These are phyloP conservation scores for Aureobasidium sp. DNA, from an alignment of 2,329 filamentous ascomycete species.

Conservation along the genomic window DNA sequence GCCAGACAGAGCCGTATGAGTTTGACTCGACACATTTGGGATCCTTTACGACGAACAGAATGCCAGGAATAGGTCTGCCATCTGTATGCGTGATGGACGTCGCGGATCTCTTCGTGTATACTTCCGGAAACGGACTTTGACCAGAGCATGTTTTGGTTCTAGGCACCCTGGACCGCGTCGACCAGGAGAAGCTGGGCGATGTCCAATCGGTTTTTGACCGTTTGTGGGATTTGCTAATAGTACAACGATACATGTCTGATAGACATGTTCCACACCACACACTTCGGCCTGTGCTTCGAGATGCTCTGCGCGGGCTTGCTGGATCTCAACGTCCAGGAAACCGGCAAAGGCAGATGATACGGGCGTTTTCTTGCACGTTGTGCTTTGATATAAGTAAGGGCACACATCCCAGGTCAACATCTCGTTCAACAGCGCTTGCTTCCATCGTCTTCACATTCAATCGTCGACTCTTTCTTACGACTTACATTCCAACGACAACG, in stretches of 20 bases:
- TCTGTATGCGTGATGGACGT: neutral
- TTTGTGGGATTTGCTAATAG: slow-evolving; percentile 11
- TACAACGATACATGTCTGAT: slow-evolving; percentile 9
- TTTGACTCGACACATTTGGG: neutral
- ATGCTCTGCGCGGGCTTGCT: neutral
- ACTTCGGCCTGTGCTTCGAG: neutral
- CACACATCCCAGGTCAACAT: neutral
- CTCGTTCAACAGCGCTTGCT: slow-evolving; percentile 8
- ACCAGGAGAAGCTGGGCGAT: neutral
- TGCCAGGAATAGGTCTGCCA: neutral
- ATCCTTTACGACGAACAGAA: neutral
- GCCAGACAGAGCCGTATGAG: neutral
- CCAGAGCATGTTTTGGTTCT: neutral
- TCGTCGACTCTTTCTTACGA: neutral
- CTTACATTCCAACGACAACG: neutral
- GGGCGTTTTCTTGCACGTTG: slow-evolving; percentile 10
- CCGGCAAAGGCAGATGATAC: slow-evolving; percentile 8
- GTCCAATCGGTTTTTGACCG: neutral
- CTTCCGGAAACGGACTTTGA: neutral
- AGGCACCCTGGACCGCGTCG: neutral
- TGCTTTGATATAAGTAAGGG: slow-evolving; percentile 11
- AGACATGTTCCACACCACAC: slow-evolving; percentile 9
- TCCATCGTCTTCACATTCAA: neutral
- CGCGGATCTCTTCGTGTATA: neutral
- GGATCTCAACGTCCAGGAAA: slow-evolving; percentile 2